Conservation (phyloP, 768 basidiomycete species). For the Macrolepiota fuliginosa region DNA sequence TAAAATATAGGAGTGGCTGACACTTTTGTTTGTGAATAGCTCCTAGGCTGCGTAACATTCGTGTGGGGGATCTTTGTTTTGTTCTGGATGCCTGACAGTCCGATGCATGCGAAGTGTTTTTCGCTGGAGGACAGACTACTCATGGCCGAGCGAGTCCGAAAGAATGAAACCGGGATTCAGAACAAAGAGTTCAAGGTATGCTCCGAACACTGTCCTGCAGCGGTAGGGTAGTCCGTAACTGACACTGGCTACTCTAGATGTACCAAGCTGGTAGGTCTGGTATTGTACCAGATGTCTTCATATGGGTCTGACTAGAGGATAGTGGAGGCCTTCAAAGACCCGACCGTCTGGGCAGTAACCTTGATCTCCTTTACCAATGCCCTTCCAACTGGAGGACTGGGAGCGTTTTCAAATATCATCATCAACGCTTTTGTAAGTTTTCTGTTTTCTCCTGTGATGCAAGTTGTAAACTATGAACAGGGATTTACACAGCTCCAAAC, state of each 20-base stretch:
- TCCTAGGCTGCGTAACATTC: conserved; percentile 43
- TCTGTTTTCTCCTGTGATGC: not conserved
- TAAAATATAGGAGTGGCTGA: not conserved
- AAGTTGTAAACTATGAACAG: conserved; percentile 16
- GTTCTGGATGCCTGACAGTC: conserved; percentile 50
- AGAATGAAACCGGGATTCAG: conserved; percentile 52
- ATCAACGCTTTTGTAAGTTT: conserved; percentile 38
- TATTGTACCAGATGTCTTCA: not conserved
- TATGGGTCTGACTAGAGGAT: not conserved
- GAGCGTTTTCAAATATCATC: conserved; percentile 54
- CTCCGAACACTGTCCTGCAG: not conserved
- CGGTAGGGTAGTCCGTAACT: not conserved
- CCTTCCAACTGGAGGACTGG: conserved; percentile 45
- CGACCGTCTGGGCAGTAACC: conserved; percentile 43
- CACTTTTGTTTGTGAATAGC: conserved; percentile 22
- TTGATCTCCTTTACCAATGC: conserved; percentile 48
- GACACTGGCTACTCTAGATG: conserved; percentile 10
- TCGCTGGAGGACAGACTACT: conserved; percentile 43
- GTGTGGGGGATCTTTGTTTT: conserved; percentile 46
- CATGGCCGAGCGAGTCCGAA: conserved; percentile 48
- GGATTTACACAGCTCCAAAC: conserved; percentile 49
- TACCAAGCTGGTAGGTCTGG: conserved; percentile 31
- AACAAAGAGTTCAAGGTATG: conserved; percentile 47
- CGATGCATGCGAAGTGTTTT: conserved; percentile 47
- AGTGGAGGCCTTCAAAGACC: conserved; percentile 45